Evolutionary conservation across 2,329 filamentous ascomycete species (phyloP).

Genomic region (Claviceps spartinae): DNA sequence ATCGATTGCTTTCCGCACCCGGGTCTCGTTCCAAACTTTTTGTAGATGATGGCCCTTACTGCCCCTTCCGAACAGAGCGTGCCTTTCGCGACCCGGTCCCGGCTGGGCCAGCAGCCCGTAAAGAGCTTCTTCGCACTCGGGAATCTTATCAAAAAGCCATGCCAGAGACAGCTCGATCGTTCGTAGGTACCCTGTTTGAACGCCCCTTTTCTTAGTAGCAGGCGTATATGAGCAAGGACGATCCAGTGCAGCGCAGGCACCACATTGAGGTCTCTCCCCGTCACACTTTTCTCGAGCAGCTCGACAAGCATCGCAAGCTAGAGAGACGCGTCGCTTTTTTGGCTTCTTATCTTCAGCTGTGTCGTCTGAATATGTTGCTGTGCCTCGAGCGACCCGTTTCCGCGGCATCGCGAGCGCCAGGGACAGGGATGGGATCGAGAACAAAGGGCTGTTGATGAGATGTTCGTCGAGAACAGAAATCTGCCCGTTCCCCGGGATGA

Average conservation of each 20-base stretch:
- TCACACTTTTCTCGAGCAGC: constrained; percentile 60
- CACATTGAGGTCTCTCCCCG: constrained; percentile 51
- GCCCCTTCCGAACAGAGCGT: constrained; percentile 37
- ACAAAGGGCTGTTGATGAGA: background rate
- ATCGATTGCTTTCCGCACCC: constrained; percentile 49
- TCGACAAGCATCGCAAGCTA: constrained; percentile 57
- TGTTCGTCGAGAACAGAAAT: background rate
- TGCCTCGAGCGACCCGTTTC: constrained; percentile 19
- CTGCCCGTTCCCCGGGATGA: background rate
- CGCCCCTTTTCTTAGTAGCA: constrained; percentile 61
- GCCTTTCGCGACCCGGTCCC: constrained; percentile 24
- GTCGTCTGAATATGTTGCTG: background rate
- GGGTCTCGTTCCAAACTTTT: constrained; percentile 48
- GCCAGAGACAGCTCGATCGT: constrained; percentile 57
- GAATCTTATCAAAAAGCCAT: constrained; percentile 49
- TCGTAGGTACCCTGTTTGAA: constrained; percentile 68
- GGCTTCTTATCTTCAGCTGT: background rate
- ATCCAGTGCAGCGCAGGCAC: constrained; percentile 49
- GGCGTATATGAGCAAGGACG: constrained; percentile 58
- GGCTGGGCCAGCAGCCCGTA: constrained; percentile 37
- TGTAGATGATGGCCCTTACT: constrained; percentile 43
- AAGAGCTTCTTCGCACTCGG: constrained; percentile 44
- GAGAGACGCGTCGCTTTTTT: constrained; percentile 52
- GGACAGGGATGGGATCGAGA: background rate
- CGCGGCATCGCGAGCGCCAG: constrained; percentile 22